Evolutionary conservation across 2,329 filamentous ascomycete species (phyloP), one percentile per base, ranked within the genome.

Genomic region (Rutstroemia sp.): DNA sequence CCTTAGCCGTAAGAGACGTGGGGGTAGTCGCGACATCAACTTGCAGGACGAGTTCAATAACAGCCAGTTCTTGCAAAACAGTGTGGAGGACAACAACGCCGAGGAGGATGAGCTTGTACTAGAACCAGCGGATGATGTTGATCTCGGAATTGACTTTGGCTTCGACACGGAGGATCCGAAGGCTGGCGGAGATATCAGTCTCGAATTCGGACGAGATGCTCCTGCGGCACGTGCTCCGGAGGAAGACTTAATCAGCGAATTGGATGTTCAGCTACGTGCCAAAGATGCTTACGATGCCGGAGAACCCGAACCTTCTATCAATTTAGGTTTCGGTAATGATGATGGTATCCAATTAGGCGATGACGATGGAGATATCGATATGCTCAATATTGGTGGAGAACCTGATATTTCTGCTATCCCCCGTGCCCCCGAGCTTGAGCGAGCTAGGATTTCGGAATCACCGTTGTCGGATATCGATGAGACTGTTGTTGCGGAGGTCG

Each of bases 171-270:
- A 34, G 12, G 34, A 57, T 14, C 37, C 46, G 47, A 61, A 63
- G 53, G 73, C 58, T 69, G 30, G 19, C 25, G 46, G 25, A 34
- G 80, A 82, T 58, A 74, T 74, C 59, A 94, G 86, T 66, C 85
- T 96, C 58, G 94, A 99, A 85, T 79, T 90, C 65, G 94, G 92
- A 67, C 88, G 92, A 84, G 87, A 95, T 64, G 92, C 88, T 19
- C 85, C 88, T 4, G 78, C 82, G 16, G 77, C 86, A 23, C 79
- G 82, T 47, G 76, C 83, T 2, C 73, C 86, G 19, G 88, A 89
- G 62, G 85, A 89, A 41, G 84, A 88, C 62, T 81, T 92, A 53
- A 74, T 86, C 59, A 69, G 65, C 60, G 85, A 89, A 57, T 67
- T 86, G 39, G 83, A 86, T 62, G 72, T 82, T 5, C 75, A 79